Conservation (phyloP, 352 stramenopile species). For the Phytophthora agathidicida region DNA sequence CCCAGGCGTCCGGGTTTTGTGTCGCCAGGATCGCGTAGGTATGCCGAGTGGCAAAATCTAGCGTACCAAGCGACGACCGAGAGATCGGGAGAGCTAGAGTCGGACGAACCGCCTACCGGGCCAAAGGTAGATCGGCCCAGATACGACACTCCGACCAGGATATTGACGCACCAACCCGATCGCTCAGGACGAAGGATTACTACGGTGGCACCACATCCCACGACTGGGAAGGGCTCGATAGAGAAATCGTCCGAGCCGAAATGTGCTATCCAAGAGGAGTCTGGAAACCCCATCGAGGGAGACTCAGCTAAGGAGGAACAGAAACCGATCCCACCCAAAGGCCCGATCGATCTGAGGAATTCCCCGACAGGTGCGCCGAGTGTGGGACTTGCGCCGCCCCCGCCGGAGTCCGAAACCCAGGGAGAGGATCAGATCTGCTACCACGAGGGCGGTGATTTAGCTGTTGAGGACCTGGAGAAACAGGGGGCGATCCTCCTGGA, state of each 20-base stretch:
- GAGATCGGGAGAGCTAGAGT: background rate
- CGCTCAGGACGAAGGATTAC: too few species aligned
- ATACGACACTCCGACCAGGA: too few species aligned
- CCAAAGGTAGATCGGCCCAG: background rate
- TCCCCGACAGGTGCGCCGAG: too few species aligned
- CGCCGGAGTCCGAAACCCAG: background rate
- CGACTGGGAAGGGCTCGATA: too few species aligned
- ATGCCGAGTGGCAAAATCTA: background rate
- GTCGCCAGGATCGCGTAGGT: constrained; percentile 1
- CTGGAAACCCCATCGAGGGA: too few species aligned
- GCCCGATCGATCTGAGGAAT: too few species aligned
- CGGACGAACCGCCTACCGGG: background rate
- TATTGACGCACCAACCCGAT: too few species aligned
- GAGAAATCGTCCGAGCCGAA: too few species aligned
- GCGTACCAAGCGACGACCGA: background rate
- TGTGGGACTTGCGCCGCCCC: background rate
- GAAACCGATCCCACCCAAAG: too few species aligned
- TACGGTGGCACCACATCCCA: too few species aligned
- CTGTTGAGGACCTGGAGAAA: background rate
- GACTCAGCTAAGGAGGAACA: too few species aligned
- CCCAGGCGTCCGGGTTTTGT: constrained; percentile 9
- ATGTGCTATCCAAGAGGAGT: too few species aligned
- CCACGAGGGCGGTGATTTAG: background rate
- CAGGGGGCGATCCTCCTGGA: background rate
- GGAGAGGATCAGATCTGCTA: background rate